Evolutionary conservation across 164 flowering plant species (phyloP).

Genomic region (Annona cherimola): DNA sequence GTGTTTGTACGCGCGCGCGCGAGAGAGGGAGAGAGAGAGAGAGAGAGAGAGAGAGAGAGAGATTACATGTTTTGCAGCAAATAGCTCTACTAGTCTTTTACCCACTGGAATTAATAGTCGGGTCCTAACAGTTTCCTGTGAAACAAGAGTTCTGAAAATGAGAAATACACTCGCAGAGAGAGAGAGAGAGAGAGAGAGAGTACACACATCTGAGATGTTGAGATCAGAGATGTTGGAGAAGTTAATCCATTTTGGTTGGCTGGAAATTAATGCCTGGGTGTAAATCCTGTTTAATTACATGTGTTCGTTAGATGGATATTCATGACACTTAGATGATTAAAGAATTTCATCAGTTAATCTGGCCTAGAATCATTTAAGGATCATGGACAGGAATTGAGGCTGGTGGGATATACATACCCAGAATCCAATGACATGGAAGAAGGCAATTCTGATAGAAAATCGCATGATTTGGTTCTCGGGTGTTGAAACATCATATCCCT

Average conservation of each 20-base stretch:
- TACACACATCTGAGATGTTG: constrained; percentile 29
- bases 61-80: constrained; percentile 50
- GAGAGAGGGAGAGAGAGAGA: not conserved
- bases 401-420: constrained; percentile 33
- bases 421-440: constrained; percentile 58
- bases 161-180: not conserved
- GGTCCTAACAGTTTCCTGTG: constrained; percentile 51
- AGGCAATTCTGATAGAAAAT: constrained; percentile 61
- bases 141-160: not conserved
- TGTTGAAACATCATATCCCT: constrained; percentile 64
- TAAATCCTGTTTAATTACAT: constrained; percentile 35
- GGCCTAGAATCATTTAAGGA: not conserved
- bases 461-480: constrained; percentile 52
- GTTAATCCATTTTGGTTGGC: constrained; percentile 63
- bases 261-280: constrained; percentile 51
- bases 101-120: constrained; percentile 55
- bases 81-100: constrained; percentile 62
- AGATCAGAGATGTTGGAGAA: constrained; percentile 34
- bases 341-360: not conserved
- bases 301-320: not conserved
- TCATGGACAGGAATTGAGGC: not conserved
- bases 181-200: not conserved
- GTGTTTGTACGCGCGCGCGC: too few relatives aligned
- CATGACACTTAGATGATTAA: not conserved
- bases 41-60: not conserved